Conservation (phyloP, 306 rosid species). For the Malus sylvestris region DNA sequence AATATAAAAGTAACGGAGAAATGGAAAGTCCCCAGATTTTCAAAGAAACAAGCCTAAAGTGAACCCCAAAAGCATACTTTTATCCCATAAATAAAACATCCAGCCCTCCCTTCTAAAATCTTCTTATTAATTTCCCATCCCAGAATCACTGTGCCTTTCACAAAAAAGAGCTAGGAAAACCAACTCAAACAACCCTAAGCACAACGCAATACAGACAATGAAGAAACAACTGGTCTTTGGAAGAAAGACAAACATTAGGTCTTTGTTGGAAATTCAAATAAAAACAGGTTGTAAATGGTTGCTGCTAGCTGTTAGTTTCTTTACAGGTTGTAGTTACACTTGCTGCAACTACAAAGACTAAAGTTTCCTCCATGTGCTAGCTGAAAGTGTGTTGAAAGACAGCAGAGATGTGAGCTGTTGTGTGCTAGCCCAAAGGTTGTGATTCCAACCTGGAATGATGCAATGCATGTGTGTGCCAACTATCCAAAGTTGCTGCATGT, state of each 20-base stretch:
- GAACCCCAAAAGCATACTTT: neutral
- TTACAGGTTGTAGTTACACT: too few relatives aligned
- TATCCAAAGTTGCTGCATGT: too few relatives aligned
- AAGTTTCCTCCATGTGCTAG: too few relatives aligned
- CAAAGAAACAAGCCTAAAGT: neutral
- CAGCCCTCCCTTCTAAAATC: neutral
- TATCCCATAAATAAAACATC: neutral
- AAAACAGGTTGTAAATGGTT: too few relatives aligned
- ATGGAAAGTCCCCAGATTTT: neutral
- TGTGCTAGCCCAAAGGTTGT: too few relatives aligned
- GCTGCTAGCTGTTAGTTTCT: too few relatives aligned
- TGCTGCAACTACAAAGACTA: too few relatives aligned
- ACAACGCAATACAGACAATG: neutral
- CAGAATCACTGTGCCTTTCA: neutral
- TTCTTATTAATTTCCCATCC: neutral
- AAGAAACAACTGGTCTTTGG: neutral
- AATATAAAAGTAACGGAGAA: neutral
- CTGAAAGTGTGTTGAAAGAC: too few relatives aligned
- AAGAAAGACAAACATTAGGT: neutral
- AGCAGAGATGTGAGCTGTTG: too few relatives aligned
- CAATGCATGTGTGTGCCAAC: too few relatives aligned
- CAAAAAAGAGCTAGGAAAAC: too few relatives aligned
- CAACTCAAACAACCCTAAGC: neutral
- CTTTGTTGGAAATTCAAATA: neutral
- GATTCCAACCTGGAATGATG: too few relatives aligned